Evolutionary conservation across 164 flowering plant species (phyloP).

Genomic region (Magnolia kwangsiensis): DNA sequence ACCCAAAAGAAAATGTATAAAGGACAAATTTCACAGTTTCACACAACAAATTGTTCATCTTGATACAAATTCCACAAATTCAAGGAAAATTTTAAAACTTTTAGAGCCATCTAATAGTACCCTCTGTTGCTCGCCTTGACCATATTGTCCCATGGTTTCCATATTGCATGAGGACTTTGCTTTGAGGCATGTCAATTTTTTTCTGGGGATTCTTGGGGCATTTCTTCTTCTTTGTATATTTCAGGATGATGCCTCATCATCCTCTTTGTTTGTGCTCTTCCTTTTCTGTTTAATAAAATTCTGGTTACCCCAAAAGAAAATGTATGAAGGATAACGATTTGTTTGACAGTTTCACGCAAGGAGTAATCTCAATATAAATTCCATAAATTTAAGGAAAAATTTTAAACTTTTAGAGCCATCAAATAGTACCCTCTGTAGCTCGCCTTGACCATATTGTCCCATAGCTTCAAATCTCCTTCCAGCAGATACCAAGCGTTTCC

Average conservation of each 20-base stretch:
- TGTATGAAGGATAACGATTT: neutral
- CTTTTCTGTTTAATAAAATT: too few relatives aligned
- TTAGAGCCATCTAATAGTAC: slow-evolving; percentile 27
- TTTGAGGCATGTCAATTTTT: too few relatives aligned
- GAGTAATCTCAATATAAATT: neutral
- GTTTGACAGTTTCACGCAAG: neutral
- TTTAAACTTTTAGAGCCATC: neutral
- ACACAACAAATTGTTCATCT: neutral
- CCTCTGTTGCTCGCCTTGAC: slow-evolving; percentile 86
- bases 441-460: slow-evolving; percentile 97
- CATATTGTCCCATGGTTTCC: slow-evolving; percentile 87
- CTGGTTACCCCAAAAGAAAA: too few relatives aligned
- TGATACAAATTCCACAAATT: neutral
- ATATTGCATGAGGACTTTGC: too few relatives aligned
- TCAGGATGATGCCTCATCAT: too few relatives aligned
- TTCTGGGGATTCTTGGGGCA: too few relatives aligned
- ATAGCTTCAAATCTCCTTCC: slow-evolving; percentile 87
- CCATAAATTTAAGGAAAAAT: neutral
- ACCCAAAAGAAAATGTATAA: too few relatives aligned
- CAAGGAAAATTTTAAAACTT: neutral
- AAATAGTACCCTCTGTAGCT: slow-evolving; percentile 65
- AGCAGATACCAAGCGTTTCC: slow-evolving; percentile 75
- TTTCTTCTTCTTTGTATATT: too few relatives aligned
- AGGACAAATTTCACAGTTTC: neutral
- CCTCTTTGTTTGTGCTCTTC: too few relatives aligned